phyloP scores from a whole-genome alignment of 2,329 filamentous ascomycete species.

The Botrytis elliptica region DNA sequence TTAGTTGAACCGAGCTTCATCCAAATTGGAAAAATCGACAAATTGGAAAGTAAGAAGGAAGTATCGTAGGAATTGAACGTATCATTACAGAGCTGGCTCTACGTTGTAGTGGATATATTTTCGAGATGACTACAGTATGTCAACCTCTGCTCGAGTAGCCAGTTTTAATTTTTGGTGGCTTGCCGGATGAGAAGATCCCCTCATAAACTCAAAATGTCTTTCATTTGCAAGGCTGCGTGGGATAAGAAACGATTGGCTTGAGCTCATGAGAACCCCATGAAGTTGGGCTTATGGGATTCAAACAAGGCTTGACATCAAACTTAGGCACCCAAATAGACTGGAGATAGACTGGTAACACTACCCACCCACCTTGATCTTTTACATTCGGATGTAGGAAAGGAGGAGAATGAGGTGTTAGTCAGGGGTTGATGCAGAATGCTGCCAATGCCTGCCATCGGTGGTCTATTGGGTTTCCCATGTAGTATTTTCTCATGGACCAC shows the following conservation, averaged over 20 bases:
- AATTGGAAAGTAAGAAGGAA: neutral
- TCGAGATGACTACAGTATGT: neutral
- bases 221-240: neutral
- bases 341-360: neutral
- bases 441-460: neutral
- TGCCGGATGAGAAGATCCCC: neutral
- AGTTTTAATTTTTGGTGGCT: neutral
- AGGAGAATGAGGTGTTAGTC: neutral
- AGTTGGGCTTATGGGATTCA: neutral
- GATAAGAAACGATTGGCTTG: neutral
- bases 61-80: neutral
- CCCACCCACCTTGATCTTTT: neutral
- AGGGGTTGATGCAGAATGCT: neutral
- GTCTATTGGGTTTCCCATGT: neutral
- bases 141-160: neutral
- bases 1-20: neutral
- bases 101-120: neutral
- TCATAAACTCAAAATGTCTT: neutral
- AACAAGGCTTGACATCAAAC: neutral
- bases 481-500: neutral
- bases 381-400: neutral
- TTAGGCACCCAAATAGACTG: conserved; percentile 10
- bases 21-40: neutral
- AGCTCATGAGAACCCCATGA: neutral
- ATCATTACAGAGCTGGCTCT: neutral